Evolutionary conservation across 2,329 filamentous ascomycete genomes (phyloP).

Genomic region (Aspergillus sp.): DNA sequence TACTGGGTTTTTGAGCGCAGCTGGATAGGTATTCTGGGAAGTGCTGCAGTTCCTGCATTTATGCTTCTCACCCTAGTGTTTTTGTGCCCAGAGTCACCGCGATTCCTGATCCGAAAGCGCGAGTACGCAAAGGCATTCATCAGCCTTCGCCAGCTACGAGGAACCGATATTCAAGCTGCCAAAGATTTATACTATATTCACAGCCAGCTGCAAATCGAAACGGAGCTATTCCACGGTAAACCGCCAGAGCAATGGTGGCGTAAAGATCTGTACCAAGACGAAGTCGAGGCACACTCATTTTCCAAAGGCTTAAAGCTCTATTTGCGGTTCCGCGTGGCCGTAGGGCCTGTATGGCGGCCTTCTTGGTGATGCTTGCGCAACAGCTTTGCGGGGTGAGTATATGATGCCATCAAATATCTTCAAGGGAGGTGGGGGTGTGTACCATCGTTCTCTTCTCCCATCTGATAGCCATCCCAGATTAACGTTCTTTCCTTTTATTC

Average conservation of each 20-base stretch:
- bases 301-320: slow-evolving; percentile 19
- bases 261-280: not conserved
- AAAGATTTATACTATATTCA: slow-evolving; percentile 37
- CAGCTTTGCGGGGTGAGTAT: slow-evolving; percentile 29
- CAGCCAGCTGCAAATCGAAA: slow-evolving; percentile 33
- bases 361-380: slow-evolving; percentile 30
- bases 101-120: slow-evolving; percentile 38
- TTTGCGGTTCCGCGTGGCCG: slow-evolving; percentile 23
- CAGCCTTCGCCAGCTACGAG: slow-evolving; percentile 35
- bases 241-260: too few species aligned
- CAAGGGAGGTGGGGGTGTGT: not conserved
- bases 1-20: slow-evolving; percentile 25
- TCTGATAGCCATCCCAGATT: slow-evolving; percentile 16
- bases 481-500: slow-evolving; percentile 34
- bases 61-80: slow-evolving; percentile 48
- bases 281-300: slow-evolving; percentile 9
- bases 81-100: slow-evolving; percentile 43
- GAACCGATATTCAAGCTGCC: slow-evolving; percentile 36
- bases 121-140: slow-evolving; percentile 29
- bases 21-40: slow-evolving; percentile 50
- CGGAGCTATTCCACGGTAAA: not conserved
- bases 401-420: too few species aligned
- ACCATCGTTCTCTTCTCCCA: not conserved
- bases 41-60: slow-evolving; percentile 49
- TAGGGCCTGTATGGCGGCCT: slow-evolving; percentile 27